Percentiles rank a stretch among this genome's conserved stretches.
phyloP scores from a whole-genome alignment of 192 early-diverging fungal genomes.

The Backusella luteola region DNA sequence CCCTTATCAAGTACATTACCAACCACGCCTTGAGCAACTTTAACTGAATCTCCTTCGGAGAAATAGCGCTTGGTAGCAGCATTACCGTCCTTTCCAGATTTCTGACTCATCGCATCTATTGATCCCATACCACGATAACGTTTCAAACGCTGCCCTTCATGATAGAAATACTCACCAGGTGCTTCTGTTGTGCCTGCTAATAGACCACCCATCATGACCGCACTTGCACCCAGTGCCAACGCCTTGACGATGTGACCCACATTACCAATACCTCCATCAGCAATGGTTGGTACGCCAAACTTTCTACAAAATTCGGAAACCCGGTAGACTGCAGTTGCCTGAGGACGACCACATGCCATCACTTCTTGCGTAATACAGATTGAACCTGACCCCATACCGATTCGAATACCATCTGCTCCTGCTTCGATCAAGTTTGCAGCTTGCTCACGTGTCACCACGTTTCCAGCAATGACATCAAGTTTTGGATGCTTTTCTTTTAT shows the following conservation, averaged over 20 bases:
- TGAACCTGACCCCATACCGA: constrained; percentile 97
- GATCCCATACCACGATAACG: constrained; percentile 99
- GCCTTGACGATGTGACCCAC: constrained; percentile 99
- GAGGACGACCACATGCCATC: constrained; percentile 98
- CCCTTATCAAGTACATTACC: constrained; percentile 99
- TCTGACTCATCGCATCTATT: constrained; percentile 91
- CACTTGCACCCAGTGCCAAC: constrained; percentile 89
- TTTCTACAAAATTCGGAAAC: constrained; percentile 92
- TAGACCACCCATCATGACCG: constrained; percentile 98
- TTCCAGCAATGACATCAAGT: constrained; percentile 93
- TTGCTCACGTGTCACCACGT: constrained; percentile 97
- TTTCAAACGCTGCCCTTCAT: constrained; percentile 95
- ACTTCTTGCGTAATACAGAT: constrained; percentile 99
- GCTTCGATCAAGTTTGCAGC: constrained; percentile 87
- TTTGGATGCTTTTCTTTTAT: constrained; percentile 84
- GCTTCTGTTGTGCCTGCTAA: constrained; percentile 95
- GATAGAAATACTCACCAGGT: constrained; percentile 98
- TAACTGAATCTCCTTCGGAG: constrained; percentile 94
- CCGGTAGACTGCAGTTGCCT: constrained; percentile 94
- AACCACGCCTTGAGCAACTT: constrained; percentile 98
- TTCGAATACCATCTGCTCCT: constrained; percentile 91
- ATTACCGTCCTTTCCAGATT: constrained; percentile 60
- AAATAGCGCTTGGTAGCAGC: constrained; percentile 91
- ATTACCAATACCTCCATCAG: constrained; percentile 96
- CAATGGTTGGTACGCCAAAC: constrained; percentile 95